These are phyloP conservation scores for Alternaria incomplexa DNA, from an alignment of 2,329 filamentous ascomycete genomes.

Conservation along the genomic window DNA sequence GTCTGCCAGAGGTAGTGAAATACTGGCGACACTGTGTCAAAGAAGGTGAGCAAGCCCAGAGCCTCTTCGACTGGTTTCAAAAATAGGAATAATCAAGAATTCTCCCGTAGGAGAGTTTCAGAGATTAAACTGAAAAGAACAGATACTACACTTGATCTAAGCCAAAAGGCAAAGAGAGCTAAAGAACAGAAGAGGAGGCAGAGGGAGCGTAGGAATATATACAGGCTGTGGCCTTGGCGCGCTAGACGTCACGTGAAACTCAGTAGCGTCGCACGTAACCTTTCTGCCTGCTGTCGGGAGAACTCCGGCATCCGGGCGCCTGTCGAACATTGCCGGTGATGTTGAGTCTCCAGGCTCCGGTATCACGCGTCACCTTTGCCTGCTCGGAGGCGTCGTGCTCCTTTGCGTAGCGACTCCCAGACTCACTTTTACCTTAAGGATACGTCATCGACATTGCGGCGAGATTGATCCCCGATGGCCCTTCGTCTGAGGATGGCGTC, in stretches of 20 bases:
- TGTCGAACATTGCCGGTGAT: background rate
- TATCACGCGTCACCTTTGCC: background rate
- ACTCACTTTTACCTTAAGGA: background rate
- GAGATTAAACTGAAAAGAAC: conserved; percentile 14
- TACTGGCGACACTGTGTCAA: conserved; percentile 28
- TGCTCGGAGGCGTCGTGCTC: background rate
- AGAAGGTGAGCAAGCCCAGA: conserved; percentile 28
- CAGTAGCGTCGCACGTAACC: background rate
- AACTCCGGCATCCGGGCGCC: background rate
- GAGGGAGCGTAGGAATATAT: background rate
- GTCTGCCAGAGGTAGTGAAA: conserved; percentile 27
- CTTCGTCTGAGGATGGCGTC: background rate
- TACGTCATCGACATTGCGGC: background rate
- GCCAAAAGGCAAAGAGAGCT: conserved; percentile 12
- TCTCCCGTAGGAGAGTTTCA: conserved; percentile 14
- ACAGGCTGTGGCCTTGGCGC: background rate
- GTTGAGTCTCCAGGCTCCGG: background rate
- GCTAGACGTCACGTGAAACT: background rate
- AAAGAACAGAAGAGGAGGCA: background rate
- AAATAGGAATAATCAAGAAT: conserved; percentile 25
- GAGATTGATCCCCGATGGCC: background rate
- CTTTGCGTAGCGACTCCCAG: background rate
- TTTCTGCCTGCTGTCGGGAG: background rate
- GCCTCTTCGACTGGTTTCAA: conserved; percentile 15
- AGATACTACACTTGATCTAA: conserved; percentile 11